A percentile compares a stretch with the other conserved stretches of the same genome.
Evolutionary conservation across 2,329 filamentous ascomycete species (phyloP).

Genomic region (Xylariaceae sp.): DNA sequence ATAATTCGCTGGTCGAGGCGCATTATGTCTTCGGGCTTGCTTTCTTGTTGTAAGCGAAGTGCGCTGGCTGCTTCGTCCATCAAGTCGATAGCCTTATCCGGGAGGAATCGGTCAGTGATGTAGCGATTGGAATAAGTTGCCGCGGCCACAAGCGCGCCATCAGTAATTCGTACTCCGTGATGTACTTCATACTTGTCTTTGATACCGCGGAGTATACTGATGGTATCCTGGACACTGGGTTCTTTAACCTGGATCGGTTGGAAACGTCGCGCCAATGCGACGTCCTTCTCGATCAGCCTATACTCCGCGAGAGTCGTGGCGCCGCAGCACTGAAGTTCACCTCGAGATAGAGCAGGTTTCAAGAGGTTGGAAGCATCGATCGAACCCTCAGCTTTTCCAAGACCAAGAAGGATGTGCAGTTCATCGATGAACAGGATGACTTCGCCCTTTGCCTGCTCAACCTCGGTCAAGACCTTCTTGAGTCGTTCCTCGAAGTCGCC

Average conservation of each 20-base stretch:
- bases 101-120: slow-evolving; percentile 91
- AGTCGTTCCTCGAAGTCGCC: slow-evolving; percentile 94
- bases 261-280: slow-evolving; percentile 84
- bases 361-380: slow-evolving; percentile 94
- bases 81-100: slow-evolving; percentile 94
- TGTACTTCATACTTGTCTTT: slow-evolving; percentile 98
- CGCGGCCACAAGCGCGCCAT: slow-evolving; percentile 84
- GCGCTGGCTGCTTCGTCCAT: slow-evolving; percentile 95
- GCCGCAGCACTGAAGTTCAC: slow-evolving; percentile 90
- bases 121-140: slow-evolving; percentile 92
- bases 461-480: slow-evolving; percentile 86
- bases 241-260: slow-evolving; percentile 94
- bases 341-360: slow-evolving; percentile 87
- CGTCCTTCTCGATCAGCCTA: slow-evolving; percentile 90
- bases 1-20: slow-evolving; percentile 90
- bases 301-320: slow-evolving; percentile 93
- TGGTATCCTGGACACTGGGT: slow-evolving; percentile 83
- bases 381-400: slow-evolving; percentile 92
- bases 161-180: slow-evolving; percentile 91
- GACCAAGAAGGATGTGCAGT: slow-evolving; percentile 80
- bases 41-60: slow-evolving; percentile 87
- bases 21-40: slow-evolving; percentile 92
- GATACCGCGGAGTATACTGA: slow-evolving; percentile 92
- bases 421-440: slow-evolving; percentile 96
- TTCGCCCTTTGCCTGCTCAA: slow-evolving; percentile 79